Conservation (phyloP, 2,329 filamentous ascomycete species). For the Aaosphaeria arxii region DNA sequence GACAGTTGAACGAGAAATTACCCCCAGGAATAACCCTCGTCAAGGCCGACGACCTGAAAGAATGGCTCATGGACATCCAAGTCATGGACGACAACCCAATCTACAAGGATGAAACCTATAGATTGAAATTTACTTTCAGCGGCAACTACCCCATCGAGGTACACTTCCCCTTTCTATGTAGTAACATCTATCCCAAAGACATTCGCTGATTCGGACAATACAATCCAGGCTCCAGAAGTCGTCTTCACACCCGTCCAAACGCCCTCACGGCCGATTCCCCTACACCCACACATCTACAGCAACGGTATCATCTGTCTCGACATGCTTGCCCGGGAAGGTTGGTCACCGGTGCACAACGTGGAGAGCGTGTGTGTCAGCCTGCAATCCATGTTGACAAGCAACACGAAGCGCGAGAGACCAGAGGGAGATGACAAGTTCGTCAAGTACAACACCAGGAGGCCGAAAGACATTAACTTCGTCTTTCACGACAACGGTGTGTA, state of each 20-base stretch:
- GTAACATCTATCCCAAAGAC: not conserved
- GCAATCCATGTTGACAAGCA: constrained; percentile 97
- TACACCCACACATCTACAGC: constrained; percentile 96
- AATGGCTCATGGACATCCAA: constrained; percentile 89
- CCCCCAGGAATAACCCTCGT: constrained; percentile 74
- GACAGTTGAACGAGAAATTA: constrained; percentile 54
- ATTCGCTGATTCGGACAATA: not conserved
- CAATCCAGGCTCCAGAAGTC: constrained; percentile 80
- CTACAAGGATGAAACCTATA: constrained; percentile 75
- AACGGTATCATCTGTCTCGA: constrained; percentile 99
- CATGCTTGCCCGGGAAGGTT: constrained; percentile 80
- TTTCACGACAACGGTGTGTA: constrained; percentile 79
- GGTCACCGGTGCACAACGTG: constrained; percentile 95
- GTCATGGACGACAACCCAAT: constrained; percentile 90
- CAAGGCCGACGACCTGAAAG: constrained; percentile 75
- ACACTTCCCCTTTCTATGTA: not conserved
- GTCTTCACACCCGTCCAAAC: constrained; percentile 68
- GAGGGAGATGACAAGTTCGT: constrained; percentile 91
- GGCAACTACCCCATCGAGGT: constrained; percentile 79
- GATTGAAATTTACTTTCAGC: constrained; percentile 84
- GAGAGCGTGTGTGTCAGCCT: constrained; percentile 96
- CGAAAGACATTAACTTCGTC: constrained; percentile 86
- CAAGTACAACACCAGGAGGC: constrained; percentile 70
- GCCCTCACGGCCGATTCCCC: constrained; percentile 63
- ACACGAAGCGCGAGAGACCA: constrained; percentile 85